Evolutionary conservation across 768 basidiomycete genomes (phyloP).

Genomic region (Boletus rufocinnamomeus): DNA sequence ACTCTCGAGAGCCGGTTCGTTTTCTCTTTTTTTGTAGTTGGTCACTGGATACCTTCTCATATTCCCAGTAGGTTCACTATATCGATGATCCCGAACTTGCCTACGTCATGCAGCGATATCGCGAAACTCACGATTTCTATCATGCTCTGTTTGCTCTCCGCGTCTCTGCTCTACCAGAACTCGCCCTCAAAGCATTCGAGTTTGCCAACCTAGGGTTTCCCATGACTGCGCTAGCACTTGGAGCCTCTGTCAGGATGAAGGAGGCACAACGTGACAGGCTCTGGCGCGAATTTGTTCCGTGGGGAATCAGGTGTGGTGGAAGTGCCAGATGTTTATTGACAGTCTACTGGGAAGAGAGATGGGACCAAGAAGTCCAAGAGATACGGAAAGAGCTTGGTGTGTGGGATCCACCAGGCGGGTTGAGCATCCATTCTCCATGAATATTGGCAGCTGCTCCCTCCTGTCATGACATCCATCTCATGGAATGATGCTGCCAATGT

Average conservation of each 20-base stretch:
- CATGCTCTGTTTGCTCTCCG: conserved; percentile 90
- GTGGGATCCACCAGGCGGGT: conserved; percentile 66
- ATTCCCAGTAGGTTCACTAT: conserved; percentile 74
- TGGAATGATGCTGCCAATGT: background rate
- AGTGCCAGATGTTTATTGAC: conserved; percentile 76
- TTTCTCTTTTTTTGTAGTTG: background rate
- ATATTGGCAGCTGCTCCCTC: background rate
- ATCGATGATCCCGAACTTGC: conserved; percentile 94
- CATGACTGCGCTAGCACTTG: conserved; percentile 80
- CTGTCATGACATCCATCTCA: background rate
- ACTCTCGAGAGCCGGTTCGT: conserved; percentile 86
- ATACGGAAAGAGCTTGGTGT: conserved; percentile 86
- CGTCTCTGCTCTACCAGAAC: conserved; percentile 86
- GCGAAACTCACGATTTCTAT: conserved; percentile 97
- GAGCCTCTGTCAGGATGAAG: conserved; percentile 39
- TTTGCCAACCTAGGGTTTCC: conserved; percentile 90
- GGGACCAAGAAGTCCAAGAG: conserved; percentile 81
- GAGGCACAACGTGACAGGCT: conserved; percentile 53
- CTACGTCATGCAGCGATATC: conserved; percentile 97
- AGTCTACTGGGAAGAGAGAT: conserved; percentile 95
- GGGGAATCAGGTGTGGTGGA: conserved; percentile 87
- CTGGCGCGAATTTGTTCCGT: conserved; percentile 84
- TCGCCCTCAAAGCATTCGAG: conserved; percentile 94
- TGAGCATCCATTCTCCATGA: conserved; percentile 20
- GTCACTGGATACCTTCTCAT: background rate